phyloP scores from a whole-genome alignment of 2,329 filamentous ascomycete species.

The Didymella pomorum region DNA sequence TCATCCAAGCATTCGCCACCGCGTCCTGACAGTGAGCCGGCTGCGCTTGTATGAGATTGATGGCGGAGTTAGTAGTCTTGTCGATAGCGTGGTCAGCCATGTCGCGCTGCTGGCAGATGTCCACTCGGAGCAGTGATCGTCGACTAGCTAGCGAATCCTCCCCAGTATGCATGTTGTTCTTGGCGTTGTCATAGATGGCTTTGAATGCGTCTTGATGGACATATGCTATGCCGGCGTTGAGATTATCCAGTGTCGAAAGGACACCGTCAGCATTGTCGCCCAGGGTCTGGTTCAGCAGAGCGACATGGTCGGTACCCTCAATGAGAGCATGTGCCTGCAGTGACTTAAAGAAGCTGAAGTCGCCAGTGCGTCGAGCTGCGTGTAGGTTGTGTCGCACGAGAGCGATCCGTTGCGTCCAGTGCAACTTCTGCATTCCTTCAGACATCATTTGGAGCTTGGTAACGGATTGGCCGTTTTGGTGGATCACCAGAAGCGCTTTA shows the following conservation, averaged over 20 bases:
- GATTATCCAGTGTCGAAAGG: slow-evolving; percentile 55
- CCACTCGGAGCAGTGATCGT: slow-evolving; percentile 53
- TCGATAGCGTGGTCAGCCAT: slow-evolving; percentile 58
- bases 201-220: slow-evolving; percentile 59
- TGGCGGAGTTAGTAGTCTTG: slow-evolving; percentile 55
- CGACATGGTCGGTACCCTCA: slow-evolving; percentile 56
- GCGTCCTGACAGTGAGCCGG: slow-evolving; percentile 51
- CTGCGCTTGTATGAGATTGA: slow-evolving; percentile 55
- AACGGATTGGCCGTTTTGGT: background rate
- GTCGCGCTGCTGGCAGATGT: slow-evolving; percentile 55
- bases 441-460: slow-evolving; percentile 22
- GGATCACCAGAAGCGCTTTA: background rate
- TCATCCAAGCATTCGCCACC: slow-evolving; percentile 56
- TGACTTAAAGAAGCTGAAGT: slow-evolving; percentile 58
- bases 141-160: slow-evolving; percentile 39
- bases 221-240: slow-evolving; percentile 57
- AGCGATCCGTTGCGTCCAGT: slow-evolving; percentile 58
- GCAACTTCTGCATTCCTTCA: slow-evolving; percentile 47
- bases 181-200: slow-evolving; percentile 55
- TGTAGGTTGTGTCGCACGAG: slow-evolving; percentile 57
- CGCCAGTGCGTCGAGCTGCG: slow-evolving; percentile 53
- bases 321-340: slow-evolving; percentile 55
- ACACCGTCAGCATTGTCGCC: slow-evolving; percentile 55
- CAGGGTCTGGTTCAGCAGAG: slow-evolving; percentile 51
- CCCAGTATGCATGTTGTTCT: slow-evolving; percentile 46